These are phyloP conservation scores for Cyclostephanos invisitatus DNA, from an alignment of 108 stramenopile species.

Conservation along the genomic window DNA sequence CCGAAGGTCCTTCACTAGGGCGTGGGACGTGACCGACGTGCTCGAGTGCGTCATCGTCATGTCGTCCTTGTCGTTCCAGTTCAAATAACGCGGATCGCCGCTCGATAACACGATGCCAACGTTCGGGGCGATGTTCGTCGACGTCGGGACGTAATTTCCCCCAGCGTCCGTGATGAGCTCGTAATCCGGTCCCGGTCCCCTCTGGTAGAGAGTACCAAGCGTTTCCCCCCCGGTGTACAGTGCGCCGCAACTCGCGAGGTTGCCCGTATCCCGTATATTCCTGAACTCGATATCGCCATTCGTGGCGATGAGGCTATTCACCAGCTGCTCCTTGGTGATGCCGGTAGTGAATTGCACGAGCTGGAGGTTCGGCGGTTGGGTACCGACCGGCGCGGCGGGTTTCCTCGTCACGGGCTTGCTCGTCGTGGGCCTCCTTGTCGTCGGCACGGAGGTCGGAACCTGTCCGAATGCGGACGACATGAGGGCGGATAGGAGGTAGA, in stretches of 20 bases:
- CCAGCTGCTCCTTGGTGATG: background rate
- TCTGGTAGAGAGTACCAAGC: slow-evolving; percentile 1
- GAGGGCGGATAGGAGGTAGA: background rate
- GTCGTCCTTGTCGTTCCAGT: slow-evolving; percentile 13
- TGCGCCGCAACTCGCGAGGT: background rate
- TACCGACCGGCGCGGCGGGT: slow-evolving; percentile 1
- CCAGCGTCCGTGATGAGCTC: background rate
- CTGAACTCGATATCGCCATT: slow-evolving; percentile 9
- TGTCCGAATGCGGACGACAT: background rate
- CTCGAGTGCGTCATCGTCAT: background rate
- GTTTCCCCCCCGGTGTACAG: background rate
- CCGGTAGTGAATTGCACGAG: background rate
- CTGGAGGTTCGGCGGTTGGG: background rate
- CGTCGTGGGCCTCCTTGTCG: background rate
- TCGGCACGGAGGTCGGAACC: background rate
- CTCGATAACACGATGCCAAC: slow-evolving; percentile 30
- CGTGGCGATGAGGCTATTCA: background rate
- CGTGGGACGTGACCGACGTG: background rate
- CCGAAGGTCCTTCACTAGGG: background rate
- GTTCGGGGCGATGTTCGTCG: slow-evolving; percentile 1
- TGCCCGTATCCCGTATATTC: background rate
- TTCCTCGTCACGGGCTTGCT: background rate
- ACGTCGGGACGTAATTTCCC: background rate
- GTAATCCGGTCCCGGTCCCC: background rate
- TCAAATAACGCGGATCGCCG: slow-evolving; percentile 21